phyloP scores from a whole-genome alignment of 768 basidiomycete species.

The Flagelloscypha sp. region DNA sequence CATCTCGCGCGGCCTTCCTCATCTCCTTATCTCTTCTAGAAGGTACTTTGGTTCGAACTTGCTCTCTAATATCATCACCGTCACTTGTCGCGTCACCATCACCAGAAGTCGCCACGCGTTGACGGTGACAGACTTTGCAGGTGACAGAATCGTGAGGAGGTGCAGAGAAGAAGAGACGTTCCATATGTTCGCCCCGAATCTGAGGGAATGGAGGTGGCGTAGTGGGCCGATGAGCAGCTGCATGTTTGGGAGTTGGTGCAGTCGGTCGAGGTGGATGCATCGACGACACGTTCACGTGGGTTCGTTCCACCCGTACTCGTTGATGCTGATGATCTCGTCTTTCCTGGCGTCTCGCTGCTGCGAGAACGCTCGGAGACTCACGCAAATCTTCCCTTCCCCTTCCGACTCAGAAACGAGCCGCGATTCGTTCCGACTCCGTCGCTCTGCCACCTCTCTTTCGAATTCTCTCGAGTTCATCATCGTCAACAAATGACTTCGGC shows the following conservation, averaged over 20 bases:
- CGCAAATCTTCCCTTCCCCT: slow-evolving; percentile 2
- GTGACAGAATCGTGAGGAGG: slow-evolving; percentile 68
- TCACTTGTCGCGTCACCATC: slow-evolving; percentile 3
- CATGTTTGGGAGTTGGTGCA: slow-evolving; percentile 29
- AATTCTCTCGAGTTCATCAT: slow-evolving; percentile 55
- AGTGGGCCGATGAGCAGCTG: slow-evolving; percentile 12
- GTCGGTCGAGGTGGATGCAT: slow-evolving; percentile 21
- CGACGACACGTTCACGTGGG: no score
- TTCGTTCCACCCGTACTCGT: no score
- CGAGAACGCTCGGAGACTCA: slow-evolving; percentile 1
- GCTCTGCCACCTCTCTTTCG: slow-evolving; percentile 59
- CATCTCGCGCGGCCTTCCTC: slow-evolving; percentile 41
- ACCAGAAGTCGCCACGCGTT: slow-evolving; percentile 17
- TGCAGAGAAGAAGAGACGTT: slow-evolving; percentile 73
- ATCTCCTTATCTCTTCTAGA: slow-evolving; percentile 6
- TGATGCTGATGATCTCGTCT: no score
- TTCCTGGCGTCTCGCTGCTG: no score
- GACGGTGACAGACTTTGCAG: slow-evolving; percentile 58
- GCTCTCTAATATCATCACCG: slow-evolving; percentile 15
- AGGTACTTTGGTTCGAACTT: slow-evolving; percentile 14
- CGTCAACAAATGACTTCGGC: slow-evolving; percentile 38
- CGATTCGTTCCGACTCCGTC: slow-evolving; percentile 23
- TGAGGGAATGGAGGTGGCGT: slow-evolving; percentile 65
- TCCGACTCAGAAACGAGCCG: slow-evolving; percentile 4
- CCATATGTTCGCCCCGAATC: slow-evolving; percentile 71